A percentile compares a stretch with the other conserved stretches of the same genome.
These are phyloP conservation scores for Guyanaporus albipodus DNA, from an alignment of 768 basidiomycete genomes.

Conservation along the genomic window DNA sequence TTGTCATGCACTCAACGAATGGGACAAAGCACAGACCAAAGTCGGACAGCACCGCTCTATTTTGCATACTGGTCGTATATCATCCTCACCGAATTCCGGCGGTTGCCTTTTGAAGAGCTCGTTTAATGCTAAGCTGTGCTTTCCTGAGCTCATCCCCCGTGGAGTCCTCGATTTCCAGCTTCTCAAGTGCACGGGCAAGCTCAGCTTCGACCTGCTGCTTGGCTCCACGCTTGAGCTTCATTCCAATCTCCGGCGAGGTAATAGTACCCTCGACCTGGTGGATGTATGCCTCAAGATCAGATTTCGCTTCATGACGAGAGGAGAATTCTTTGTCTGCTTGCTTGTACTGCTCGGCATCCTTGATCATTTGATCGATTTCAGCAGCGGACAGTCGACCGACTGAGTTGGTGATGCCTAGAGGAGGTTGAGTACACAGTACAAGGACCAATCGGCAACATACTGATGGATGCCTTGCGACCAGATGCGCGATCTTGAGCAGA, in stretches of 20 bases:
- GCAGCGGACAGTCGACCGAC: slow-evolving; percentile 96
- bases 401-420: slow-evolving; percentile 91
- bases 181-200: slow-evolving; percentile 97
- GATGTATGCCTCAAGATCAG: slow-evolving; percentile 96
- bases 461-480: slow-evolving; percentile 98
- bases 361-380: slow-evolving; percentile 99
- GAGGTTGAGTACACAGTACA: slow-evolving; percentile 3
- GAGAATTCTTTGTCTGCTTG: slow-evolving; percentile 97
- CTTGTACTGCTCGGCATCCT: slow-evolving; percentile 96
- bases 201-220: slow-evolving; percentile 94
- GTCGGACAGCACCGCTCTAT: slow-evolving; percentile 15
- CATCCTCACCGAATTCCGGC: slow-evolving; percentile 74
- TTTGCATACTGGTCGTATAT: slow-evolving; percentile 3
- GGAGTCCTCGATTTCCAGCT: slow-evolving; percentile 96
- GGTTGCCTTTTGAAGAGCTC: slow-evolving; percentile 96
- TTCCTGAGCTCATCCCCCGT: slow-evolving; percentile 93
- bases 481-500: slow-evolving; percentile 98
- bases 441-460: slow-evolving; percentile 41
- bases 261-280: slow-evolving; percentile 96
- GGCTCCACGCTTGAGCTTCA: slow-evolving; percentile 98
- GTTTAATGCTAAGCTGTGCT: slow-evolving; percentile 92
- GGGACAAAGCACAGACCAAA: slow-evolving; percentile 15
- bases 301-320: slow-evolving; percentile 95
- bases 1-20: slow-evolving; percentile 12
- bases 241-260: slow-evolving; percentile 92